Conservation (phyloP, 805 yeast genomes). For the Candida vaughaniae region DNA sequence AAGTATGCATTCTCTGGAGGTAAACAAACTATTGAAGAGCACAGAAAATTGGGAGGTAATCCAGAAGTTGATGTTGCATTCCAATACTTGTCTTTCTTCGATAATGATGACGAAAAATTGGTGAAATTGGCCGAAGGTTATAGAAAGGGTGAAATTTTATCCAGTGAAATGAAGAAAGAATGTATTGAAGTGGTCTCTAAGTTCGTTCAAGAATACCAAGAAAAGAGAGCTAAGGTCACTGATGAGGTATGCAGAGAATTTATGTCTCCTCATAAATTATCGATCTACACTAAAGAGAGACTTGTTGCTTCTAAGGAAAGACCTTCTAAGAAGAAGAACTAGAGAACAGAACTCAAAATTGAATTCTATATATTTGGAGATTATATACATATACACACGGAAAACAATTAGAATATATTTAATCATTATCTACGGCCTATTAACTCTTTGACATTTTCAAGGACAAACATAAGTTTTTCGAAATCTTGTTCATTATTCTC, state of each 20-base stretch:
- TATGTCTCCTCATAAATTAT: conserved; percentile 83
- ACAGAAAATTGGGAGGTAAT: conserved; percentile 85
- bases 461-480: conserved; percentile 43
- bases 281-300: conserved; percentile 73
- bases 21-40: conserved; percentile 81
- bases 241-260: conserved; percentile 61
- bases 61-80: conserved; percentile 94
- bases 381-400: conserved; percentile 1
- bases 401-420: conserved; percentile 1
- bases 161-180: conserved; percentile 90
- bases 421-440: no score
- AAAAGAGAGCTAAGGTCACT: conserved; percentile 63
- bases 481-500: conserved; percentile 37
- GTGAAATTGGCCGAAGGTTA: conserved; percentile 61
- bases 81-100: conserved; percentile 88
- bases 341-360: no score
- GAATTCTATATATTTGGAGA: conserved; percentile 3
- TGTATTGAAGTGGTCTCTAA: conserved; percentile 80
- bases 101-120: conserved; percentile 82
- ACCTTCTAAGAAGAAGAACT: conserved; percentile 34
- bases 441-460: conserved; percentile 27
- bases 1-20: conserved; percentile 98
- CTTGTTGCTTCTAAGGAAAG: conserved; percentile 62
- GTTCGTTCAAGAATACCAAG: conserved; percentile 82
- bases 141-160: conserved; percentile 75